phyloP scores from a whole-genome alignment of 192 early-diverging fungal species.

The Coemansia sp. region DNA sequence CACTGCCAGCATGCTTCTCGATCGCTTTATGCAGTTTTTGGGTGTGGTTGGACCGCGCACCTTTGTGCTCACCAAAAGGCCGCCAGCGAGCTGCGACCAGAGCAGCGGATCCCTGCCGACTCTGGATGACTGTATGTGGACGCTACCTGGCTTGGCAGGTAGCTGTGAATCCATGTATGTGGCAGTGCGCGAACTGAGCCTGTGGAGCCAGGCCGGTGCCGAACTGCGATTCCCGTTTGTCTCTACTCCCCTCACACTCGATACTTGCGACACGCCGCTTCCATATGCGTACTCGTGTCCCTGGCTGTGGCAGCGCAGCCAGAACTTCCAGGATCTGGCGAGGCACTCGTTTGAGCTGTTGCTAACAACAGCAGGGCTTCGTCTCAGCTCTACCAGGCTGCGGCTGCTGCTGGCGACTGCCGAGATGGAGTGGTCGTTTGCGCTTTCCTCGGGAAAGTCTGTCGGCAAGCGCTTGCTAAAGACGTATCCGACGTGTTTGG shows the following conservation, averaged over 20 bases:
- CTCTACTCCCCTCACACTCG: slow-evolving; percentile 18
- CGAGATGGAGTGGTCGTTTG: slow-evolving; percentile 29
- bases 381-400: neutral
- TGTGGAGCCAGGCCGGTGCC: neutral
- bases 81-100: neutral
- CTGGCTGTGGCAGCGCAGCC: slow-evolving; percentile 6
- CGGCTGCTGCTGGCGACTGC: slow-evolving; percentile 1
- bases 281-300: slow-evolving; percentile 15
- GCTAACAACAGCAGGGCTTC: neutral
- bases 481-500: slow-evolving; percentile 7
- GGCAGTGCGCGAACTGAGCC: neutral
- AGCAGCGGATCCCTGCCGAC: neutral
- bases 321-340: neutral
- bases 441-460: neutral
- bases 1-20: slow-evolving; percentile 10
- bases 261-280: slow-evolving; percentile 26
- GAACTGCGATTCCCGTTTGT: slow-evolving; percentile 20
- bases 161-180: neutral
- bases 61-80: slow-evolving; percentile 11
- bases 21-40: slow-evolving; percentile 23
- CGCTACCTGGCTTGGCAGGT: neutral
- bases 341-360: slow-evolving; percentile 4
- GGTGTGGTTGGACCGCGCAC: slow-evolving; percentile 30
- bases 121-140: slow-evolving; percentile 13
- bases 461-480: slow-evolving; percentile 10